Conservation (phyloP, 1,139 yeast genomes). For the Blastobotrys illinoisensis region DNA sequence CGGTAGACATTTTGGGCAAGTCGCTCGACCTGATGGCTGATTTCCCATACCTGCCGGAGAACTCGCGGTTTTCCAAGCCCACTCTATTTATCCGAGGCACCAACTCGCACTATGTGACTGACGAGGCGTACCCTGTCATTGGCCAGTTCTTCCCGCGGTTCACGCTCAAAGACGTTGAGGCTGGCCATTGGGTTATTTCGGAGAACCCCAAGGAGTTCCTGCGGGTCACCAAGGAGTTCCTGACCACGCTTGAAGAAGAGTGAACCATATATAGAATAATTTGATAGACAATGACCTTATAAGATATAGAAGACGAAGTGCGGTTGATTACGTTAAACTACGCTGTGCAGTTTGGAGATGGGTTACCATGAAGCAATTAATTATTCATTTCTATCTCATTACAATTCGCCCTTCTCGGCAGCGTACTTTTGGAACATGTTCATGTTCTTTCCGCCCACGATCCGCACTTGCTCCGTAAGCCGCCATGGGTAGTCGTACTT, state of each 20-base stretch:
- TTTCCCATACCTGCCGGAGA: slow-evolving; percentile 65
- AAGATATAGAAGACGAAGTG: background rate
- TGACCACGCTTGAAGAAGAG: slow-evolving; percentile 6
- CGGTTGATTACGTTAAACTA: no score
- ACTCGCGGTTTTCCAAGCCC: slow-evolving; percentile 63
- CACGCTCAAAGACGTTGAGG: slow-evolving; percentile 64
- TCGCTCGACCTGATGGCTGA: slow-evolving; percentile 59
- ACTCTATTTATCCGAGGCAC: slow-evolving; percentile 76
- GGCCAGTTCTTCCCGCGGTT: slow-evolving; percentile 78
- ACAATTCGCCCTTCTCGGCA: slow-evolving; percentile 16
- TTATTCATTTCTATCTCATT: background rate
- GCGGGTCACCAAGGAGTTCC: slow-evolving; percentile 18
- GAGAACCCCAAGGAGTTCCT: slow-evolving; percentile 28
- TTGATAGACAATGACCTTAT: no score
- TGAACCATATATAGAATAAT: no score
- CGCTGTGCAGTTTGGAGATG: no score
- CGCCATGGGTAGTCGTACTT: slow-evolving; percentile 60
- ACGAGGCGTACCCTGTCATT: slow-evolving; percentile 69
- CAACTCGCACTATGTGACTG: slow-evolving; percentile 74
- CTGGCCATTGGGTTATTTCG: slow-evolving; percentile 73
- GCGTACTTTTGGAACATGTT: slow-evolving; percentile 23
- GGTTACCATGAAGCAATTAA: background rate
- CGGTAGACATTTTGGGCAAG: slow-evolving; percentile 61
- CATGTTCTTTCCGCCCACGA: slow-evolving; percentile 25
- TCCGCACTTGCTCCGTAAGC: slow-evolving; percentile 31